Evolutionary conservation across 2,329 filamentous ascomycete species (phyloP), one percentile per base, ranked within the genome.

Genomic region (Neofusicoccum cordaticola): DNA sequence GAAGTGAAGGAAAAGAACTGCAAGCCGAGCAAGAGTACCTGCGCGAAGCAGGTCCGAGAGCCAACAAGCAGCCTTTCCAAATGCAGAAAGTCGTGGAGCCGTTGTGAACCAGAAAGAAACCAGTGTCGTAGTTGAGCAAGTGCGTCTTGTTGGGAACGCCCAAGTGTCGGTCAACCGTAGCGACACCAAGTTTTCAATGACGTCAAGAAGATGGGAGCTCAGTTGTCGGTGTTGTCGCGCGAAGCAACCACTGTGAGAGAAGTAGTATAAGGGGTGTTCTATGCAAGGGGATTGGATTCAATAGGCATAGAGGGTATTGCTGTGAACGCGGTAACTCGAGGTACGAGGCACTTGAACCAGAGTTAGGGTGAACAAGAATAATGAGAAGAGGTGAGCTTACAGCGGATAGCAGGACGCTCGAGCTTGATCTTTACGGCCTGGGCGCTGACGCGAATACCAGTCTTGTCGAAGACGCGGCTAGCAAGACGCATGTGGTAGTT

Each of bases 401-500:
- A 17, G 6, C 45, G 17, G 9, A 17, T 37, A 27, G n/a, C 31
- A 3, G 31, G 9, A 7, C 12, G 7, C 13, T 11, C 27, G 56
- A 83, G 74, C 70, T 80, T 82, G 66, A 77, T 74, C 68, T 75
- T 72, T 39, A 83, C 75, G 22, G 80, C 75, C 3, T 80, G 75
- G 0, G 80, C 75, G 67, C 78, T 74, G 31, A 84, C 68, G 3
- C 74, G 72, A 45, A 81, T 74, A 2, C 82, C 82, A 1, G 82
- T 85, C 71, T 78, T 78, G 62, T 83, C 81, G 62, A 74, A 79
- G 74, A 85, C 85, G 27, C 74, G 72, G 60, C 77, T 79, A 52
- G 80, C 79, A 2, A 85, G 73, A 4, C 79, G 71, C 13, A 80
- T 66, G 83, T 83, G 85, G 47, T 78, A 77, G 67, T 77, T 70